Evolutionary conservation across 1,284 basidiomycete genomes (phyloP).

Genomic region (Phlebopus sp.): DNA sequence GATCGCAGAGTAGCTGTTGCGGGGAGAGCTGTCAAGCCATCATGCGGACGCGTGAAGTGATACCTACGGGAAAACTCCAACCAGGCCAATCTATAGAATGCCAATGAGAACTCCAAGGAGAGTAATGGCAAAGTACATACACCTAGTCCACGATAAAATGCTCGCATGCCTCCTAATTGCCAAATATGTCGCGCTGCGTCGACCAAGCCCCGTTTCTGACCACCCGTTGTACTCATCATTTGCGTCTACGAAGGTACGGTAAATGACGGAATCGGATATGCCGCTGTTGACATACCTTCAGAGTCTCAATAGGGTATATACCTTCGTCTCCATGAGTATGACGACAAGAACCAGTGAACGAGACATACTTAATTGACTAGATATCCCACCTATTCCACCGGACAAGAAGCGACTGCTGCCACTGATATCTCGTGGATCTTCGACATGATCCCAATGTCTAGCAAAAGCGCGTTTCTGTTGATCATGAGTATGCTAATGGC

Average conservation of each 20-base stretch:
- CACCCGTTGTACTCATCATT: slow-evolving; percentile 85
- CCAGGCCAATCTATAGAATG: slow-evolving; percentile 68
- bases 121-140: slow-evolving; percentile 47
- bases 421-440: slow-evolving; percentile 88
- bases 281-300: slow-evolving; percentile 55
- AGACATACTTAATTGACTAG: slow-evolving; percentile 82
- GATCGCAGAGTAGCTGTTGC: slow-evolving; percentile 75
- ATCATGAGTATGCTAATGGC: slow-evolving; percentile 17
- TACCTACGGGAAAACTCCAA: slow-evolving; percentile 86
- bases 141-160: slow-evolving; percentile 89
- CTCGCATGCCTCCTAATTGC: slow-evolving; percentile 77
- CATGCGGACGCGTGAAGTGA: slow-evolving; percentile 4
- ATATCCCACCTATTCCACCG: slow-evolving; percentile 93
- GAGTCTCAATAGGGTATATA: slow-evolving; percentile 86
- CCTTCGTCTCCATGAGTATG: slow-evolving; percentile 43
- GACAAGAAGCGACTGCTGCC: slow-evolving; percentile 91
- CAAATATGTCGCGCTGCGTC: slow-evolving; percentile 67
- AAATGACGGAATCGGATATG: slow-evolving; percentile 2
- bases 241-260: slow-evolving; percentile 58
- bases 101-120: slow-evolving; percentile 10
- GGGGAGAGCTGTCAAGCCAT: slow-evolving; percentile 5
- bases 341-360: slow-evolving; percentile 1
- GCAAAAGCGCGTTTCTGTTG: slow-evolving; percentile 90
- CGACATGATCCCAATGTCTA: slow-evolving; percentile 86
- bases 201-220: slow-evolving; percentile 57